Conservation (phyloP, 2,329 filamentous ascomycete species). For the Seiridium unicorne region DNA sequence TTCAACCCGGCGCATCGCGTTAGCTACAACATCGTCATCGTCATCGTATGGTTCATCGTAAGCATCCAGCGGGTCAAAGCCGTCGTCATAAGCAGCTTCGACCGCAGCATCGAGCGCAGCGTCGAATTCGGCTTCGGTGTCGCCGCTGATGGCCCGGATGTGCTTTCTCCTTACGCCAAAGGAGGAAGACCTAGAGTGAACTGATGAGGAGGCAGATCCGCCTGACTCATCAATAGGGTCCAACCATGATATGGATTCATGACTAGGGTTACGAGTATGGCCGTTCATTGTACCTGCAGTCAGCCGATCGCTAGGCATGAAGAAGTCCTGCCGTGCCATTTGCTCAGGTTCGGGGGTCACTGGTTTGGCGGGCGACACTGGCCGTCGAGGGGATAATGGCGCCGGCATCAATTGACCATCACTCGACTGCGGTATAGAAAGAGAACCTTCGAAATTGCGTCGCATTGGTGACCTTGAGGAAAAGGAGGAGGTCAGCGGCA, state of each 20-base stretch:
- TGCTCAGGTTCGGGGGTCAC: constrained; percentile 31
- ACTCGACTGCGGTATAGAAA: constrained; percentile 46
- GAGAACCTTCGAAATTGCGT: constrained; percentile 30
- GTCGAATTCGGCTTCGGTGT: constrained; percentile 87
- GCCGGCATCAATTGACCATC: constrained; percentile 65
- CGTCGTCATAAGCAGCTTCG: constrained; percentile 92
- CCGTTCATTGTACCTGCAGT: constrained; percentile 21
- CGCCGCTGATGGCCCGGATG: constrained; percentile 65
- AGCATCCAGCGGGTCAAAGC: constrained; percentile 70
- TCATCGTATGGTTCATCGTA: constrained; percentile 37
- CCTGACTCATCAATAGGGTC: constrained; percentile 91
- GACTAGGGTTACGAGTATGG: constrained; percentile 62
- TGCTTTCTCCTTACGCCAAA: constrained; percentile 67
- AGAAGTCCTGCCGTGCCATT: constrained; percentile 35
- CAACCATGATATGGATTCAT: constrained; percentile 87
- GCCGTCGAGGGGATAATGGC: constrained; percentile 66
- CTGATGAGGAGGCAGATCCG: constrained; percentile 74
- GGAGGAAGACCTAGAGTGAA: constrained; percentile 77
- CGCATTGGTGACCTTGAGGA: constrained; percentile 50
- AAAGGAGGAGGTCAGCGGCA: constrained; percentile 51
- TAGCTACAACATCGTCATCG: constrained; percentile 45
- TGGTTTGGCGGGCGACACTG: constrained; percentile 42
- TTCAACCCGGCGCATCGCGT: constrained; percentile 66
- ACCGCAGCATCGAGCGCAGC: constrained; percentile 92
- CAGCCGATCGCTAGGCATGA: constrained; percentile 23